Percentiles rank a stretch among this genome's conserved stretches.
These are phyloP conservation scores for Kockiozyma suomiensis DNA, from an alignment of 805 yeast species.

Conservation along the genomic window DNA sequence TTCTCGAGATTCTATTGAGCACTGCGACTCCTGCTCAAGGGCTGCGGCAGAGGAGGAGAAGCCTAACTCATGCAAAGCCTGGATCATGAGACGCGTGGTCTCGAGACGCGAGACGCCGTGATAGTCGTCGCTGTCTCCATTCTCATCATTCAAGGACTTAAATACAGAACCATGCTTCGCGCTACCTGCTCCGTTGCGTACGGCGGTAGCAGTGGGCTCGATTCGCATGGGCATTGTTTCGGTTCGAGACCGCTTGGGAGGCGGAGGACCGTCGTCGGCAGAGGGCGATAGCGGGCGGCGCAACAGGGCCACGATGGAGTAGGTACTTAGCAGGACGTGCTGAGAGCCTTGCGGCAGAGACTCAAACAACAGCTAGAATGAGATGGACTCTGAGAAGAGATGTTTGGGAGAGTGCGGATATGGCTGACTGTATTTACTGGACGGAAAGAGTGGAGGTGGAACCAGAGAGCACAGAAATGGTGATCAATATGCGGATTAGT, in stretches of 20 bases:
- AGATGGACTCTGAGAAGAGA: neutral
- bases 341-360: constrained; percentile 6
- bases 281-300: constrained; percentile 21
- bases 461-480: neutral
- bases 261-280: constrained; percentile 8
- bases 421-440: too few species aligned
- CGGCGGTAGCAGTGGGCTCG: constrained; percentile 9
- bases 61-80: constrained; percentile 55
- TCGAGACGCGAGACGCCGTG: constrained; percentile 43
- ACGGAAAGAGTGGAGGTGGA: neutral
- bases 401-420: neutral
- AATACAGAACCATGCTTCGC: neutral
- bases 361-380: neutral
- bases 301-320: constrained; percentile 22
- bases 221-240: constrained; percentile 29
- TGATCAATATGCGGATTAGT: neutral
- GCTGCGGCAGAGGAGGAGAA: constrained; percentile 46
- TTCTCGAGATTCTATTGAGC: constrained; percentile 46
- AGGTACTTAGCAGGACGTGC: neutral
- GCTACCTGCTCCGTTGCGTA: neutral
- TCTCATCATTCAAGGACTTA: neutral
- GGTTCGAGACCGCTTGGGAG: constrained; percentile 23
- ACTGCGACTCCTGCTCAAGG: constrained; percentile 47
- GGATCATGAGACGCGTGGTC: constrained; percentile 54
- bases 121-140: constrained; percentile 25